A percentile compares a stretch with the other conserved stretches of the same genome.
These are phyloP conservation scores for Neofusicoccum ribis DNA, from an alignment of 2,329 filamentous ascomycete genomes.

Conservation along the genomic window DNA sequence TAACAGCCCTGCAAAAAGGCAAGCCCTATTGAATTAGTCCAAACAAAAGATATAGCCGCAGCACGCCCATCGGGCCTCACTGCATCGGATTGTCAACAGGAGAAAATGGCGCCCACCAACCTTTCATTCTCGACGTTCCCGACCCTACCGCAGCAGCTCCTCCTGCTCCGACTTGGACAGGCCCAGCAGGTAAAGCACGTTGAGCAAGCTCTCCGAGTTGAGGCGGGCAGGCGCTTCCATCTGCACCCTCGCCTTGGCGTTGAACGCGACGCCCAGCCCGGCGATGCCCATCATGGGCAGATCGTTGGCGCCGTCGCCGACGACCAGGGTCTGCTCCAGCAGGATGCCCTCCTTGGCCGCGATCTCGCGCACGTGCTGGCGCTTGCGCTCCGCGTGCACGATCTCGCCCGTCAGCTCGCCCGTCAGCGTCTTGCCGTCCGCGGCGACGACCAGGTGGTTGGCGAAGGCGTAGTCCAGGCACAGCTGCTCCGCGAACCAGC, in stretches of 20 bases:
- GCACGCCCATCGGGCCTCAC: neutral
- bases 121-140: neutral
- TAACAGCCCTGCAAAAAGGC: neutral
- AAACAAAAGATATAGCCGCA: neutral
- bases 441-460: constrained; percentile 74
- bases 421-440: constrained; percentile 57
- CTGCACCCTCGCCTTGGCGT: constrained; percentile 81
- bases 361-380: constrained; percentile 69
- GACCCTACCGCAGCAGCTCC: constrained; percentile 36
- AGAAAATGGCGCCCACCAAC: neutral
- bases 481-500: constrained; percentile 78
- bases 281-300: constrained; percentile 75
- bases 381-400: constrained; percentile 74
- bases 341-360: constrained; percentile 66
- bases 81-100: neutral
- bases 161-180: constrained; percentile 66
- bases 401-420: constrained; percentile 72
- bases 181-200: constrained; percentile 74
- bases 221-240: constrained; percentile 71
- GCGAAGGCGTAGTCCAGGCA: constrained; percentile 87
- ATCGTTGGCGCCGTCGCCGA: constrained; percentile 83
- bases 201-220: constrained; percentile 65
- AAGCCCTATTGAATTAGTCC: constrained; percentile 4
- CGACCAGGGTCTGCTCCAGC: constrained; percentile 67
- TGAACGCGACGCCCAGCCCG: constrained; percentile 77